Conservation (phyloP, 169 alveolate species). For the Blepharisma undulans region DNA sequence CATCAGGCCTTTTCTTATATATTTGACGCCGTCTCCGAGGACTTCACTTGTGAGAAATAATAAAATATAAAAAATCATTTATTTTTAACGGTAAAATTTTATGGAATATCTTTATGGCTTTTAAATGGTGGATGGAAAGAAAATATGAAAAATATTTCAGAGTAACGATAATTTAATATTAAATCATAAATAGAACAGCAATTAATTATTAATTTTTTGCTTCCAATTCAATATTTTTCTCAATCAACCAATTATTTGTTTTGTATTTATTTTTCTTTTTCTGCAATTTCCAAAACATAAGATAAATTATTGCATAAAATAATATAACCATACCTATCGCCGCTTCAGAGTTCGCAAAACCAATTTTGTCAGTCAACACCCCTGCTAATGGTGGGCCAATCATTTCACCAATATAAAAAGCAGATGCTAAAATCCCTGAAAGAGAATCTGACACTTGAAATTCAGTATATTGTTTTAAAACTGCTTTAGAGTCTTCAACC, state of each 20-base stretch:
- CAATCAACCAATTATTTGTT: background rate
- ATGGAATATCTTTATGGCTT: background rate
- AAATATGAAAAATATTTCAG: background rate
- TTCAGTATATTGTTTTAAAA: background rate
- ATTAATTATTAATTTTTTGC: no score
- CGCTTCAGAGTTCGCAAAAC: slow-evolving; percentile 22
- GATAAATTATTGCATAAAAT: background rate
- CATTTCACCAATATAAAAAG: background rate
- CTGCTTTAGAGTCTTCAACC: background rate
- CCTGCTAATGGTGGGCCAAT: slow-evolving; percentile 25
- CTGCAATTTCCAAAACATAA: background rate
- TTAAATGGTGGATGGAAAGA: background rate
- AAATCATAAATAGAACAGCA: no score
- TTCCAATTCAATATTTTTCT: background rate
- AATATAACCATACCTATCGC: background rate
- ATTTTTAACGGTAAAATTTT: background rate
- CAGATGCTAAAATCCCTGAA: slow-evolving; percentile 1
- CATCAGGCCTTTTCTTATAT: background rate
- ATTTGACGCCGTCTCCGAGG: background rate
- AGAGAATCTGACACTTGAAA: background rate
- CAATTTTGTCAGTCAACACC: background rate
- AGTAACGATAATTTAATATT: no score
- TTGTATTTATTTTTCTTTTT: background rate
- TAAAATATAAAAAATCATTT: background rate
- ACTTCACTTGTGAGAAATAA: background rate